Conservation (phyloP, 805 yeast genomes). For the Starmerella davenportii region DNA sequence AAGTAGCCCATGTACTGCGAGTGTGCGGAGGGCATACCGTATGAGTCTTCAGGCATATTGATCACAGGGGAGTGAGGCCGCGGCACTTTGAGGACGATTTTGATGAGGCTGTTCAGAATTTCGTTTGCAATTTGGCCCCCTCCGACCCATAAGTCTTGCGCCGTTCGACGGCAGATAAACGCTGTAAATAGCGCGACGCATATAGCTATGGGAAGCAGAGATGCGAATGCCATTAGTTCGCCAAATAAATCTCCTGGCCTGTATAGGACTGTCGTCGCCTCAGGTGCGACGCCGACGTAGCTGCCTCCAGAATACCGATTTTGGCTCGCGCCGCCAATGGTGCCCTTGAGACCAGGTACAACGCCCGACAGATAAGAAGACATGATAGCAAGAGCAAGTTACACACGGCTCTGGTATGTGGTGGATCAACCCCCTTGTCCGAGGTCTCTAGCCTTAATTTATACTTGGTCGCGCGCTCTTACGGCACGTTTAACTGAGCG, state of each 20-base stretch:
- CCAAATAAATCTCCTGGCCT: constrained; percentile 49
- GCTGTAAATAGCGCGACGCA: constrained; percentile 67
- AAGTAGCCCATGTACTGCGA: constrained; percentile 88
- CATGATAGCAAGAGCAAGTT: constrained; percentile 8
- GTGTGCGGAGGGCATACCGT: constrained; percentile 97
- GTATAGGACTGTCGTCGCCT: constrained; percentile 70
- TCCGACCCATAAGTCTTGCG: constrained; percentile 67
- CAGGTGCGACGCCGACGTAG: constrained; percentile 24
- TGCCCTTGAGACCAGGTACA: background rate
- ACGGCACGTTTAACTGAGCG: too few species aligned
- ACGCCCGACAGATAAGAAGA: constrained; percentile 11
- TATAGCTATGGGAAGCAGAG: constrained; percentile 64
- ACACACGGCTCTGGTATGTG: too few species aligned
- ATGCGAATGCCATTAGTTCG: constrained; percentile 44
- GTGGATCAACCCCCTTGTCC: too few species aligned
- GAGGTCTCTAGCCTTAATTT: too few species aligned
- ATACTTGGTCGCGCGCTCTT: too few species aligned
- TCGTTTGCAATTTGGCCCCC: constrained; percentile 77
- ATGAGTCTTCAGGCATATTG: constrained; percentile 32
- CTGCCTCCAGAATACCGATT: constrained; percentile 10
- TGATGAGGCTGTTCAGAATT: constrained; percentile 47
- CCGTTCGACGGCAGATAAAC: constrained; percentile 65
- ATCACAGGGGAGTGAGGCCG: constrained; percentile 36
- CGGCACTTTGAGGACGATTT: constrained; percentile 45
- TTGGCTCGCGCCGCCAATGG: background rate